These are phyloP conservation scores for Clarireedia hainanense DNA, from an alignment of 2,329 filamentous ascomycete genomes.

Conservation along the genomic window DNA sequence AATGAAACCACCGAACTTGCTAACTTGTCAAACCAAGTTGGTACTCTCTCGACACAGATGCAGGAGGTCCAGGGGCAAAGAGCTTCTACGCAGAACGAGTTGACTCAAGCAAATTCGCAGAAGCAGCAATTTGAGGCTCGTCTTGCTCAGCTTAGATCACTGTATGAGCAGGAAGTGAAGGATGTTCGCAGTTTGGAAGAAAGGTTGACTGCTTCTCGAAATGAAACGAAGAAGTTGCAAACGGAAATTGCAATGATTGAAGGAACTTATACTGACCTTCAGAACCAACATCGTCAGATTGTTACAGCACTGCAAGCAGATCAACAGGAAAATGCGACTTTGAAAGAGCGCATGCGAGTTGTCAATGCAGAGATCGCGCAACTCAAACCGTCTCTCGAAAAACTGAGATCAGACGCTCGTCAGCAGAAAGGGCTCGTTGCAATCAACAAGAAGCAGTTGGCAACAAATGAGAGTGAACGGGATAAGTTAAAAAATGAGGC, in stretches of 20 bases:
- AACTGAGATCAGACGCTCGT: conserved; percentile 81
- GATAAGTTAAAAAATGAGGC: conserved; percentile 81
- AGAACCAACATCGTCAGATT: conserved; percentile 73
- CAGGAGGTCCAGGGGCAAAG: conserved; percentile 85
- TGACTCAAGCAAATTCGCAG: conserved; percentile 73
- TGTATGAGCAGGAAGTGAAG: conserved; percentile 91
- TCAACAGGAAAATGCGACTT: conserved; percentile 74
- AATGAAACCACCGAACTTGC: conserved; percentile 87
- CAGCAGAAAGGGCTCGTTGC: conserved; percentile 95
- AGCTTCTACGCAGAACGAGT: conserved; percentile 67
- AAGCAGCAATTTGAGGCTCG: conserved; percentile 91
- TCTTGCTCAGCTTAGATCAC: conserved; percentile 72
- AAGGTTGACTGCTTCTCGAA: conserved; percentile 65
- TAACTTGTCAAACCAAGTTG: conserved; percentile 92
- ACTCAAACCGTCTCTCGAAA: conserved; percentile 86
- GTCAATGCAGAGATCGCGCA: conserved; percentile 77
- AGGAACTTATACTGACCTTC: conserved; percentile 70
- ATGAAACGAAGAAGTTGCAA: conserved; percentile 77
- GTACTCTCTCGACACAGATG: conserved; percentile 86
- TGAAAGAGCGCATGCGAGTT: conserved; percentile 82
- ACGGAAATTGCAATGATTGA: conserved; percentile 79
- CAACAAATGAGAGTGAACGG: conserved; percentile 79
- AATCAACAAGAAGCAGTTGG: conserved; percentile 97
- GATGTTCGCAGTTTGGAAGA: conserved; percentile 80
- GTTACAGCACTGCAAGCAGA: conserved; percentile 70